Evolutionary conservation across 208 protist genomes (phyloP).

Genomic region (Strigomonas galati): DNA sequence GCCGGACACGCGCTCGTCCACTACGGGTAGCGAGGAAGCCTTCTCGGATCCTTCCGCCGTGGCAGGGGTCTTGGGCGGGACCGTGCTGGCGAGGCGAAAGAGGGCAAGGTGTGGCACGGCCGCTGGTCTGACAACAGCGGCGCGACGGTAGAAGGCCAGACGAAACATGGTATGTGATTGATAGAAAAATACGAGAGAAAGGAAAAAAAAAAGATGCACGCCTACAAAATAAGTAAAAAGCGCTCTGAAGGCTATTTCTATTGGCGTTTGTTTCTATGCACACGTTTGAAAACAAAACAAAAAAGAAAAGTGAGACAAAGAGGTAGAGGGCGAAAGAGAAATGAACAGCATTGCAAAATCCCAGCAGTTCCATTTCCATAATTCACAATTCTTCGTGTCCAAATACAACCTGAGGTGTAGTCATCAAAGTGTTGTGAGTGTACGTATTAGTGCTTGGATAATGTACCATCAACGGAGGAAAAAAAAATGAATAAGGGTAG

Average conservation of each 20-base stretch:
- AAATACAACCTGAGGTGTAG: not conserved
- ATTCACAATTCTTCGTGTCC: not conserved
- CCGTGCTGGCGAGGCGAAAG: too few species aligned
- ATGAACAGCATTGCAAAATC: not conserved
- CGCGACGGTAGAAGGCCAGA: too few species aligned
- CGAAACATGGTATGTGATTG: too few species aligned
- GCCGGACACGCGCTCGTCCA: not conserved
- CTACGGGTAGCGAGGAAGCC: not conserved
- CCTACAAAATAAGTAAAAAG: constrained; percentile 12
- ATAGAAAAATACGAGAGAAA: constrained; percentile 15
- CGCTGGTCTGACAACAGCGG: too few species aligned
- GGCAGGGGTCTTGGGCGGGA: not conserved
- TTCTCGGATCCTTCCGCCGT: too few species aligned
- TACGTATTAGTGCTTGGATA: not conserved
- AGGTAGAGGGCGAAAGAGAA: not conserved
- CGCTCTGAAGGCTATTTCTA: not conserved
- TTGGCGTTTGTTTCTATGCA: not conserved
- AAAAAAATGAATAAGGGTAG: not conserved
- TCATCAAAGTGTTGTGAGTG: not conserved
- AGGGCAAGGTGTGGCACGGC: too few species aligned
- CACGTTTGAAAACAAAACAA: not conserved
- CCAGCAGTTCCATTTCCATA: not conserved
- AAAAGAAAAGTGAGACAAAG: not conserved
- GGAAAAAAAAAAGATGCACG: too few species aligned
- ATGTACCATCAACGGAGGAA: not conserved